Evolutionary conservation across 2,329 filamentous ascomycete genomes (phyloP).

Genomic region (Neofusicoccum umdonicola): DNA sequence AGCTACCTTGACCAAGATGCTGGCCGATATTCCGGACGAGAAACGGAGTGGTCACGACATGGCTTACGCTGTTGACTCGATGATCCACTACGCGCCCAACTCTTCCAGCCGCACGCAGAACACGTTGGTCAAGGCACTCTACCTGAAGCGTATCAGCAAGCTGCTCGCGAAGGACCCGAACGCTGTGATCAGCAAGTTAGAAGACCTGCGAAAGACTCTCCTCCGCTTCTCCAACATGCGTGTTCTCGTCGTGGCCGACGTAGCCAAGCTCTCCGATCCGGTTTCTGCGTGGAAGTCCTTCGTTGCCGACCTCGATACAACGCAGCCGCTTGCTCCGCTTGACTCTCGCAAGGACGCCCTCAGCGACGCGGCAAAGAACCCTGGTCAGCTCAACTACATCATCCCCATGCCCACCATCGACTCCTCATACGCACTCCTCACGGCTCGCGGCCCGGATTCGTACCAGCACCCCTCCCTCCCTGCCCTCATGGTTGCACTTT

Average conservation of each 20-base stretch:
- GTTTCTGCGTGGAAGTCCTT: constrained; percentile 76
- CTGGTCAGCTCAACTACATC: constrained; percentile 73
- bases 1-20: constrained; percentile 70
- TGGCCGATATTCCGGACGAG: constrained; percentile 86
- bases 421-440: constrained; percentile 81
- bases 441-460: constrained; percentile 69
- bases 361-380: constrained; percentile 69
- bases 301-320: constrained; percentile 50
- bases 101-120: constrained; percentile 75
- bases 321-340: constrained; percentile 64
- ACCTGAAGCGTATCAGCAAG: constrained; percentile 81
- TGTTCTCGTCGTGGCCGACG: constrained; percentile 76
- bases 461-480: constrained; percentile 77
- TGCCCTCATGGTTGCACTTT: constrained; percentile 79
- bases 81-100: constrained; percentile 75
- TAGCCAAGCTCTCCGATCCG: constrained; percentile 70
- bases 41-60: constrained; percentile 80
- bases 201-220: constrained; percentile 70
- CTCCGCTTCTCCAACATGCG: constrained; percentile 85
- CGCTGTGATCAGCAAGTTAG: constrained; percentile 72
- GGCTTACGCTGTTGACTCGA: constrained; percentile 63
- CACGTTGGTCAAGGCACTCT: constrained; percentile 81
- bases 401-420: constrained; percentile 91
- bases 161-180: constrained; percentile 75
- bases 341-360: constrained; percentile 69